A percentile compares a stretch with the other conserved stretches of the same genome.
Evolutionary conservation across 2,329 filamentous ascomycete genomes (phyloP).

Genomic region (Fusarium sterilihyphosum): DNA sequence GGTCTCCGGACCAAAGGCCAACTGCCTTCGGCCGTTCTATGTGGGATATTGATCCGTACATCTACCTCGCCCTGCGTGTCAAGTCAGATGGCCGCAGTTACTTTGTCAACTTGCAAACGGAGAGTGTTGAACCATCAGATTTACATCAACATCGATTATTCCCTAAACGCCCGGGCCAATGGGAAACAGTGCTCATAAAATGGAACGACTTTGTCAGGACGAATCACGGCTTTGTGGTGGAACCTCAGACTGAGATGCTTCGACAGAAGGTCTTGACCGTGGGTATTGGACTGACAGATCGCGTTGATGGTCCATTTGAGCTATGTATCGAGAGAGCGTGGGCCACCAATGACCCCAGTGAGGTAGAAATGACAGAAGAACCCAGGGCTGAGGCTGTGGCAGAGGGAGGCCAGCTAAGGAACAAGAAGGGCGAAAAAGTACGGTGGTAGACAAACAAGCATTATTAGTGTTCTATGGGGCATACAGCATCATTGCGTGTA

Average conservation of each 20-base stretch:
- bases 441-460: conserved; percentile 46
- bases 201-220: conserved; percentile 96
- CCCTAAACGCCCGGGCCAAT: conserved; percentile 79
- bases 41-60: conserved; percentile 92
- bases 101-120: conserved; percentile 94
- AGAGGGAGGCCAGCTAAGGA: conserved; percentile 48
- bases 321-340: conserved; percentile 86
- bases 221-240: conserved; percentile 89
- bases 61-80: conserved; percentile 86
- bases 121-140: conserved; percentile 93
- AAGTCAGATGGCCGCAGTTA: conserved; percentile 93
- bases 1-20: conserved; percentile 78
- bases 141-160: conserved; percentile 94
- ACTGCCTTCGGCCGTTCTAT: conserved; percentile 87
- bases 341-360: conserved; percentile 75
- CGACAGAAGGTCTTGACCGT: conserved; percentile 86
- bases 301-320: conserved; percentile 88
- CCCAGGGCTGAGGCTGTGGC: conserved; percentile 18
- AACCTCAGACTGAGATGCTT: conserved; percentile 91
- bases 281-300: conserved; percentile 88
- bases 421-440: conserved; percentile 51
- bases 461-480: neutral
- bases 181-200: conserved; percentile 94
- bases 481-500: neutral
- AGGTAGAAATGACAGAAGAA: conserved; percentile 38